phyloP scores from a whole-genome alignment of 78 protist genomes.

The Tieghemostelium lacteum region DNA sequence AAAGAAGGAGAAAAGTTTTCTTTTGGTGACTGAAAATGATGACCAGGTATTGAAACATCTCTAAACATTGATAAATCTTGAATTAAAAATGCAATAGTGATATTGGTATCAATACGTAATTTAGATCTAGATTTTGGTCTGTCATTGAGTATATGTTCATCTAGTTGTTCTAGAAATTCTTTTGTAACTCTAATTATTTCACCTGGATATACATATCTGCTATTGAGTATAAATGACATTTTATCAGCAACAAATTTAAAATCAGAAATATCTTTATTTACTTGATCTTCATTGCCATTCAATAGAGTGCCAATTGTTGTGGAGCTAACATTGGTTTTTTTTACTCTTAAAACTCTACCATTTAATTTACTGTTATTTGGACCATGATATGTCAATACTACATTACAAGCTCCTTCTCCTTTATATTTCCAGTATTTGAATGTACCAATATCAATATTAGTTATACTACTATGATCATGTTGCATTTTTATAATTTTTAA shows the following conservation, averaged over 20 bases:
- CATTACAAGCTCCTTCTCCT: slow-evolving; percentile 68
- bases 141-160: background rate
- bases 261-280: background rate
- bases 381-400: slow-evolving; percentile 39
- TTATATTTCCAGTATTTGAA: slow-evolving; percentile 34
- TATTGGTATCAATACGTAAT: background rate
- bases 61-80: slow-evolving; percentile 24
- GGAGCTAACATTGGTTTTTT: background rate
- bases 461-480: no score
- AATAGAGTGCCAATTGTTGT: background rate
- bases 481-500: no score
- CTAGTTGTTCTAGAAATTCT: slow-evolving; percentile 13
- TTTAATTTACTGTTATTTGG: background rate
- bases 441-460: background rate
- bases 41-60: background rate
- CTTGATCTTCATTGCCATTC: background rate
- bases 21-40: background rate
- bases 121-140: slow-evolving; percentile 36
- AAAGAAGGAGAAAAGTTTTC: no score
- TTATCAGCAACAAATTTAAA: slow-evolving; percentile 11
- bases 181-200: slow-evolving; percentile 4
- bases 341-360: background rate
- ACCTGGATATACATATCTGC: slow-evolving; percentile 60
- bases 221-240: slow-evolving; percentile 35
- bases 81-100: slow-evolving; percentile 23